Evolutionary conservation across 192 early-diverging fungal genomes (phyloP), one percentile per base, ranked within the genome.

Genomic region (Entomortierella lignicola): DNA sequence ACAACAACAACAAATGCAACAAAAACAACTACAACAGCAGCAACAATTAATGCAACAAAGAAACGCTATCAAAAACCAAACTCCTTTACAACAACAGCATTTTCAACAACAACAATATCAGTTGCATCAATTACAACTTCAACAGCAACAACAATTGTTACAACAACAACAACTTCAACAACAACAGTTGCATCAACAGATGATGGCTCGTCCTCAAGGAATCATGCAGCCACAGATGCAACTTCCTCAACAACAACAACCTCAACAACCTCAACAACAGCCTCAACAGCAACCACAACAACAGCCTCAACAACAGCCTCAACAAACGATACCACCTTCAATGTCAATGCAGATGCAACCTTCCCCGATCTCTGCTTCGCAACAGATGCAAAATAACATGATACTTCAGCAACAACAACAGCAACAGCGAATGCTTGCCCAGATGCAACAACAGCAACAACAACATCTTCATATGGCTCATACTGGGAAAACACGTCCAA

Each of bases 101-200:
- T 54, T 62, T 0, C 69, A 71, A 25, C 69, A 70, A 5, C 58
- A 61, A 26, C 68, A 63, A 12, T 50, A 56, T 3, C 69, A 71
- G 21, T 53, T 54, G 0, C 71, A 73, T 26, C 71, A 59, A 10
- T 27, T 43, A 11, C 71, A 66, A 7, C 44, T 66, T 5, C 72
- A 74, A 42, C 64, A 61, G 17, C 61, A 64, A 47, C 62, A 63
- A 20, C 62, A 56, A 18, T 52, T 41, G 12, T 54, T 55, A 0
- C 68, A 70, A 44, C 59, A 62, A 27, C 68, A 70, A 1, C 68
- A 70, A 25, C 27, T 53, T 2, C 69, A 71, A 30, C 60, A 63
- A 25, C 71, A 72, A 48, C 71, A 72, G 5, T 17, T 60, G 34
- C 71, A 72, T 42, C 71, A 72, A 17, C 62, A 62, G 27, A 71